Evolutionary conservation across 495 filamentous ascomycete species (phyloP), one percentile per base, ranked within the genome.

Genomic region (Trichoderma virens): DNA sequence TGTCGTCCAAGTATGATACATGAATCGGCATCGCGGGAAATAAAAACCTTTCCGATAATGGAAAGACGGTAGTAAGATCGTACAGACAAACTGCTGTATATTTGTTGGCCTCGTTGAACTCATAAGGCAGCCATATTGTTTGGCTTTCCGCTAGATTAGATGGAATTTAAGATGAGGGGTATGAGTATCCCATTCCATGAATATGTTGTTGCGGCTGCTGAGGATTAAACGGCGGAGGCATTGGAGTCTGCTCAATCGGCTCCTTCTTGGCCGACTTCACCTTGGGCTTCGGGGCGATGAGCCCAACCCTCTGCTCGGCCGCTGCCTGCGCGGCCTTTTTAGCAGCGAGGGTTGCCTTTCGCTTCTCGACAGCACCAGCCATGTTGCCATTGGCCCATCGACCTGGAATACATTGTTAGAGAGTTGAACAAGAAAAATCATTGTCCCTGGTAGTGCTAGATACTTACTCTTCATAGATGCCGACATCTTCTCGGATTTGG

Each of bases 401-500:
- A 34, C 76, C 79, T 82, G 65, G 61, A 47, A 30, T 47, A n/a
- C 6, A 20, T 23, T 45, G 61, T 62, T 39, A 62, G 61, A 35
- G 30, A 38, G 59, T 11, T 39, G 31, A 61, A 13, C 20, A 16
- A 2, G 60, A 62, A 11, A 62, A 38, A 59, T 38, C 16, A 20
- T 0, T 1, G 7, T 4, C 43, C 34, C 3, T 51, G 38, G 18
- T 25, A 28, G 23, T 4, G 13, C 32, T 31, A 3, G 59, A 34
- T 35, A 72, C 74, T 67, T 70, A 80, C 79, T 69, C 70, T 78
- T 78, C 79, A 82, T 82, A 1, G 78, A 80, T 43, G 66, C 71
- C 2, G 74, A 77, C 79, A 82, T 82, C 71, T 82, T 82, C 69
- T 82, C 79, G 8, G 77, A 79, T 68, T 82, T 82, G 47, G 76